phyloP scores from a whole-genome alignment of 176 grass and related monocot genomes.

The Pharus latifolius region DNA sequence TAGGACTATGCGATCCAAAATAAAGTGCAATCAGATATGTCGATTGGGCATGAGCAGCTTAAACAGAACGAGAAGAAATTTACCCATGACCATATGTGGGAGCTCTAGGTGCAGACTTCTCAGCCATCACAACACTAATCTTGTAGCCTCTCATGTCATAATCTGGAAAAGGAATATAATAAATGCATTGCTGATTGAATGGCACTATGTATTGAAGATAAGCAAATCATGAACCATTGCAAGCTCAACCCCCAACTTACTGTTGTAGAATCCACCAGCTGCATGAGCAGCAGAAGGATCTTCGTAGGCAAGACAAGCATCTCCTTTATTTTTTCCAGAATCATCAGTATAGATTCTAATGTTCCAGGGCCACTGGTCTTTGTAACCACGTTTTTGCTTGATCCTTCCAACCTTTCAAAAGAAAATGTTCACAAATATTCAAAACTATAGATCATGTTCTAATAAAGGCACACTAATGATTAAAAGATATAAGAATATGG shows the following conservation, averaged over 20 bases:
- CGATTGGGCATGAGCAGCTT: not conserved
- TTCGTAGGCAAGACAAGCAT: conserved; percentile 96
- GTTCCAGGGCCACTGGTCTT: conserved; percentile 99
- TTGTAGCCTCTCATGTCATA: conserved; percentile 92
- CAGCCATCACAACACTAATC: conserved; percentile 89
- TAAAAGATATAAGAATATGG: no score
- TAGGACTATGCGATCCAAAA: not conserved
- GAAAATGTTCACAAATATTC: not conserved
- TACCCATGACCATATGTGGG: conserved; percentile 87
- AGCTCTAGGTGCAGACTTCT: conserved; percentile 90
- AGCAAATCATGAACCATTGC: not conserved
- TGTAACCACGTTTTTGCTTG: conserved; percentile 97
- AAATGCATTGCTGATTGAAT: conserved; percentile 11
- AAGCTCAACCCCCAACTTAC: conserved; percentile 33
- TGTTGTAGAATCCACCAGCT: conserved; percentile 92
- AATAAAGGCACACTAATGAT: not conserved
- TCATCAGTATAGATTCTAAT: conserved; percentile 98
- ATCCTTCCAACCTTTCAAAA: conserved; percentile 80
- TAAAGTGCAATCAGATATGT: not conserved
- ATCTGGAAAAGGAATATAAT: conserved; percentile 40
- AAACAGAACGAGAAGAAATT: conserved; percentile 5
- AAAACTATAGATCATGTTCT: not conserved
- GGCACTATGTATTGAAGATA: not conserved
- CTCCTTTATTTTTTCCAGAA: conserved; percentile 84
- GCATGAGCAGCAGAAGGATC: conserved; percentile 96